Base-by-base conservation (phyloP, 108 stramenopile genomes). In the Nitzschia palea region DNA sequence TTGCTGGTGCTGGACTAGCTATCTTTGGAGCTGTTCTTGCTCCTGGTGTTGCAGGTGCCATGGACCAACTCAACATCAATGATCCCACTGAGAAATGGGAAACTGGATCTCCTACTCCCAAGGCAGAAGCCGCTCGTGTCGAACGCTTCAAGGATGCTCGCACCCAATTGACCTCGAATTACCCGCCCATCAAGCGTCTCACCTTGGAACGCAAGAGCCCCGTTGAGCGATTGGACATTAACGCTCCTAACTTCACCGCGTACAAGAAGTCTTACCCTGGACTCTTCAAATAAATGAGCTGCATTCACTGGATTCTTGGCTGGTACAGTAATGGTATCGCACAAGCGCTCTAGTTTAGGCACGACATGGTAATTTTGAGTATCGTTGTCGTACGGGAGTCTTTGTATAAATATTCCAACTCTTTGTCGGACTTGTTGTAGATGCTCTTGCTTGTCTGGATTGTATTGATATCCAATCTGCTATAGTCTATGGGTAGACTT, bases 241-340 rank as follows among this genome's bases (percentile, higher is more conserved):
- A 90, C 61, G 70, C 81, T 51, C 91, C 91, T 32, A 60, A 80
- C 70, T 73, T 73, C 55, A 65, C 64, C n/a, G 86, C 82, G 10
- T 93, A 93, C 83, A 89, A 93, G 74, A 84, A 76, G 71, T 83
- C 85, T 29, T 93, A 86, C 85, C 91, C 91, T 51, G 91, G 91
- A 36, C 83, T 93, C 43, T 93, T 78, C 88, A 84, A 86, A 67
- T 71, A 71, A 35, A 33, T 34, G 12, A 5, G 5, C 48, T 8
- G 25, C n/a, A n/a, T n/a, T n/a, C n/a, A n/a, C n/a, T n/a, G n/a
- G n/a, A n/a, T n/a, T n/a, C n/a, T n/a, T n/a, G n/a, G n/a, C n/a
- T n/a, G n/a, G n/a, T n/a, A n/a, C n/a, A n/a, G n/a, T n/a, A n/a
- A n/a, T n/a, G n/a, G n/a, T n/a, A n/a, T n/a, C n/a, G n/a, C n/a